These are phyloP conservation scores for Pascua guehoae DNA, from an alignment of 1,284 basidiomycete species.

Conservation along the genomic window DNA sequence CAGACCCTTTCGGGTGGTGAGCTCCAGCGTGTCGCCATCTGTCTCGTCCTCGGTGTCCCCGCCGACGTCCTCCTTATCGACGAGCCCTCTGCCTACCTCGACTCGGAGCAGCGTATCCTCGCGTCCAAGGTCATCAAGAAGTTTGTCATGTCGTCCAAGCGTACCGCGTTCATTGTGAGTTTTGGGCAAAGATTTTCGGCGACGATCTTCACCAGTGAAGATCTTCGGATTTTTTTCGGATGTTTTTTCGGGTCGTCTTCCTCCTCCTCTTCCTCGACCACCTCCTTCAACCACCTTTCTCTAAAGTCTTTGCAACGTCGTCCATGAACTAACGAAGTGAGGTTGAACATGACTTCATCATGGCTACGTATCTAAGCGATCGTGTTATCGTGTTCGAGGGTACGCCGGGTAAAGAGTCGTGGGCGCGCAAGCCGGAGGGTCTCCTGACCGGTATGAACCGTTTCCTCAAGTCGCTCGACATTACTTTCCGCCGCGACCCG, in stretches of 20 bases:
- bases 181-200: too few relatives aligned
- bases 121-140: constrained; percentile 96
- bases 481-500: constrained; percentile 93
- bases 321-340: neutral
- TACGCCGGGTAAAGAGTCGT: constrained; percentile 72
- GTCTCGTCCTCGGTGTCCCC: constrained; percentile 74
- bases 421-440: constrained; percentile 60
- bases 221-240: constrained; percentile 42
- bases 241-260: neutral
- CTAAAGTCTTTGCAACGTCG: neutral
- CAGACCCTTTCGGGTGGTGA: constrained; percentile 95
- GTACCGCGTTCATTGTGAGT: constrained; percentile 76
- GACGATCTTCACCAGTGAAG: too few relatives aligned
- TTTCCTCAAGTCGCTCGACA: constrained; percentile 86
- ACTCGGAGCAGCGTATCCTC: constrained; percentile 97
- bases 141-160: constrained; percentile 89
- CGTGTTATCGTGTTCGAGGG: constrained; percentile 95
- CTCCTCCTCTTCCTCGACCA: neutral
- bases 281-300: neutral
- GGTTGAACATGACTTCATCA: constrained; percentile 32
- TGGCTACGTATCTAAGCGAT: constrained; percentile 90
- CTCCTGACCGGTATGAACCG: constrained; percentile 50
- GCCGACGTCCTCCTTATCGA: constrained; percentile 75
- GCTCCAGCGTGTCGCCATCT: constrained; percentile 90
- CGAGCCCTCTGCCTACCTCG: constrained; percentile 62